phyloP scores from a whole-genome alignment of 306 rosid genomes.

The Citrullus colocynthis region DNA sequence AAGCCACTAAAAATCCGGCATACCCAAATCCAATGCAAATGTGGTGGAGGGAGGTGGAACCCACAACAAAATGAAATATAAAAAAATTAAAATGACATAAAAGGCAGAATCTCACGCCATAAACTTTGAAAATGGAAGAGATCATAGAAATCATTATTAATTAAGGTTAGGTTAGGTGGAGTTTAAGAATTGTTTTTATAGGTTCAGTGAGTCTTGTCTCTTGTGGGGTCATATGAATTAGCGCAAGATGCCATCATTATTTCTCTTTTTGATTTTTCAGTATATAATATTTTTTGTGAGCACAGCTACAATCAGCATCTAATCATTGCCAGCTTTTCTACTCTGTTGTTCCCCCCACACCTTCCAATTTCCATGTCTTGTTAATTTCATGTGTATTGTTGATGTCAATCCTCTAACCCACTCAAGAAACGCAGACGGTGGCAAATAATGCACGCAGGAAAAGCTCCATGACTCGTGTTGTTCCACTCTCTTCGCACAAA shows the following conservation, averaged over 20 bases:
- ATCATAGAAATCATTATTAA: neutral
- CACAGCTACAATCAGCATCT: too few relatives aligned
- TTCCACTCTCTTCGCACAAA: too few relatives aligned
- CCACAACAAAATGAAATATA: neutral
- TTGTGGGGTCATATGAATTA: neutral
- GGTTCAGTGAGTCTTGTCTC: neutral
- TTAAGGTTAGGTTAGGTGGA: neutral
- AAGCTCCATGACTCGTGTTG: too few relatives aligned
- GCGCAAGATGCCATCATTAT: neutral
- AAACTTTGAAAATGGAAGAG: neutral
- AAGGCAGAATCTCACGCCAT: neutral
- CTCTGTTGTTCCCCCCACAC: too few relatives aligned
- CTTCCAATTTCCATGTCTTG: too few relatives aligned
- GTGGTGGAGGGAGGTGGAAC: neutral
- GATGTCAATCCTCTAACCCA: too few relatives aligned
- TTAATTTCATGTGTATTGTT: too few relatives aligned
- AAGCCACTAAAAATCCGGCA: neutral
- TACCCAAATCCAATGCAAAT: neutral
- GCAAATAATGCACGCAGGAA: too few relatives aligned
- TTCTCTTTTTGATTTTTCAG: neutral
- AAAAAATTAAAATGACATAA: neutral
- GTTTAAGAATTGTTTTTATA: neutral
- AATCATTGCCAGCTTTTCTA: too few relatives aligned
- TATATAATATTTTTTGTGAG: too few relatives aligned
- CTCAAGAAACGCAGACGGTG: too few relatives aligned